Conservation (phyloP, 1,284 basidiomycete genomes). For the Sporisorium iseilematis-ciliati region DNA sequence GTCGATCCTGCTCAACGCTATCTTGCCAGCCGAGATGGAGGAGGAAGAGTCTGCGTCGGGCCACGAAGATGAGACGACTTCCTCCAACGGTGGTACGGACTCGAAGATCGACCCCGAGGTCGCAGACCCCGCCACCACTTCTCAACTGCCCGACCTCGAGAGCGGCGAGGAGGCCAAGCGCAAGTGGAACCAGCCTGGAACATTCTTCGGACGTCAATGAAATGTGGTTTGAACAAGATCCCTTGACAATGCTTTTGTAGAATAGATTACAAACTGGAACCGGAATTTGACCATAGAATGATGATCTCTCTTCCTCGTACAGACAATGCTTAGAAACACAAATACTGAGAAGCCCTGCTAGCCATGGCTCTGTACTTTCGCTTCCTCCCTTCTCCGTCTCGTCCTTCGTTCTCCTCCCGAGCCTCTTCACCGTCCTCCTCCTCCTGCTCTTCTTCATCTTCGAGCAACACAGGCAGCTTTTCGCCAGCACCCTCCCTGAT, state of each 20-base stretch:
- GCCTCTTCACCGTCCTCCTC: slow-evolving; percentile 6
- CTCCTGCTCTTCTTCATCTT: slow-evolving; percentile 37
- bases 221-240: neutral
- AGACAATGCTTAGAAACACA: slow-evolving; percentile 23
- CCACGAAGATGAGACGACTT: slow-evolving; percentile 14
- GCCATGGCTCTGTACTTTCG: slow-evolving; percentile 22
- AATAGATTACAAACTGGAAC: neutral
- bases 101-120: slow-evolving; percentile 8
- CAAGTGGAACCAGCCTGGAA: slow-evolving; percentile 28
- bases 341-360: slow-evolving; percentile 36
- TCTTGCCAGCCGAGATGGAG: slow-evolving; percentile 28
- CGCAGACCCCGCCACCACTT: neutral
- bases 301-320: neutral
- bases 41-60: slow-evolving; percentile 3
- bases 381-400: slow-evolving; percentile 10
- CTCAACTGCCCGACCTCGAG: slow-evolving; percentile 24
- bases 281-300: neutral
- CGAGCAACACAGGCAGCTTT: slow-evolving; percentile 31
- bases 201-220: slow-evolving; percentile 21
- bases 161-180: slow-evolving; percentile 17
- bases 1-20: slow-evolving; percentile 36
- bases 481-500: slow-evolving; percentile 26
- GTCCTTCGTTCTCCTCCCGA: slow-evolving; percentile 10
- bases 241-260: slow-evolving; percentile 11
- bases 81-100: slow-evolving; percentile 12